phyloP scores from a whole-genome alignment of 257 asterid species.

The Fraxinus americana region DNA sequence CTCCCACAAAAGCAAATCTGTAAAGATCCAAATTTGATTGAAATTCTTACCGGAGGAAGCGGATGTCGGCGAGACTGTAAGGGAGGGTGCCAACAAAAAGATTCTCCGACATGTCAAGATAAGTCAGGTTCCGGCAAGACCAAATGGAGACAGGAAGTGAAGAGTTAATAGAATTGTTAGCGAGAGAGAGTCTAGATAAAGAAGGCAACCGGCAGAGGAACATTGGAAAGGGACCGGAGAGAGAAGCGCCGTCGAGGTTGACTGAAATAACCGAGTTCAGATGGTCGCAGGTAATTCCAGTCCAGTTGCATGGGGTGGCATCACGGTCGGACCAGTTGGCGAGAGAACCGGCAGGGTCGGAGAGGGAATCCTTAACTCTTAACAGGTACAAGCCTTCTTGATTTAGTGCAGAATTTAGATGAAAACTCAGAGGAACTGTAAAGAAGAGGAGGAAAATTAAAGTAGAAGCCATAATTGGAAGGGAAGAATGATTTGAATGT shows the following conservation, averaged over 20 bases:
- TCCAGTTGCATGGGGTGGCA: conserved; percentile 83
- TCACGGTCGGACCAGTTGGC: conserved; percentile 57
- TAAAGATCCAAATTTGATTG: background rate
- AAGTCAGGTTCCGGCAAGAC: conserved; percentile 48
- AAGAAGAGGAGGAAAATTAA: conserved; percentile 6
- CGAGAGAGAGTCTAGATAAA: conserved; percentile 47
- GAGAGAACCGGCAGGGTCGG: conserved; percentile 49
- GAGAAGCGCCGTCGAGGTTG: conserved; percentile 42
- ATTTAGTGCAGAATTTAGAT: conserved; percentile 44
- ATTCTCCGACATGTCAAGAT: conserved; percentile 72
- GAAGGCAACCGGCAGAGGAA: conserved; percentile 56
- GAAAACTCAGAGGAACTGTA: background rate
- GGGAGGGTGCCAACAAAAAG: conserved; percentile 65
- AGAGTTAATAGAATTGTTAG: conserved; percentile 51
- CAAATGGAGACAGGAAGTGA: conserved; percentile 59
- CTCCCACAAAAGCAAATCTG: background rate
- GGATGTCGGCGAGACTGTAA: conserved; percentile 54
- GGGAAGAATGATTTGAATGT: background rate
- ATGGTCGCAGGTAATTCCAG: conserved; percentile 59
- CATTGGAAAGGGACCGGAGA: conserved; percentile 62
- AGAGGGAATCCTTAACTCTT: conserved; percentile 45
- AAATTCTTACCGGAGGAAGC: conserved; percentile 61
- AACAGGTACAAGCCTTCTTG: conserved; percentile 49
- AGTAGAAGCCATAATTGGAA: conserved; percentile 22
- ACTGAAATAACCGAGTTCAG: conserved; percentile 47